A percentile compares a stretch with the other conserved stretches of the same genome.
phyloP scores from a whole-genome alignment of 768 basidiomycete genomes.

The Xerocomus potaroensis region DNA sequence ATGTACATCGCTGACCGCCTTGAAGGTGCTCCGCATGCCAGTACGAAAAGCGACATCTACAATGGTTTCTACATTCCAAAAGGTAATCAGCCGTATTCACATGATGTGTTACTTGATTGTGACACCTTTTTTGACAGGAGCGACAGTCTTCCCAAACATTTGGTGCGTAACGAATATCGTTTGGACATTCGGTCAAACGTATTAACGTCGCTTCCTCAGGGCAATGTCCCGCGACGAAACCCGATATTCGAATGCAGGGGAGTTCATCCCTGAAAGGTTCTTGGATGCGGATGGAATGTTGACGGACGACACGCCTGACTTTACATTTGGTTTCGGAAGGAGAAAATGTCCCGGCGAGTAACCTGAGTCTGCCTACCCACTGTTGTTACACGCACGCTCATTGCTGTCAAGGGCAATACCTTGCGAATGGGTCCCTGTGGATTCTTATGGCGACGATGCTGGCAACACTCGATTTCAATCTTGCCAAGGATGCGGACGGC shows the following conservation, averaged over 20 bases:
- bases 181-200: not conserved
- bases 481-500: conserved; percentile 8
- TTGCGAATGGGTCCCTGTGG: conserved; percentile 6
- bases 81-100: not conserved
- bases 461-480: conserved; percentile 17
- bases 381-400: not conserved
- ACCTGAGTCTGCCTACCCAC: too few species aligned
- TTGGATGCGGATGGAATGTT: conserved; percentile 6
- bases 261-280: conserved; percentile 14
- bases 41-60: not conserved
- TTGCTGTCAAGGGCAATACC: conserved; percentile 7
- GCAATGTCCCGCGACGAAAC: conserved; percentile 17
- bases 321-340: conserved; percentile 17
- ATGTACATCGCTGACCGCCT: not conserved
- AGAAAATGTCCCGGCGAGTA: conserved; percentile 14
- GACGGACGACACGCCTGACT: conserved; percentile 7
- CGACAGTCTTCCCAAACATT: conserved; percentile 10
- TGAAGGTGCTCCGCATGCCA: conserved; percentile 1
- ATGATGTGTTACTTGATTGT: not conserved
- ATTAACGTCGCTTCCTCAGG: conserved; percentile 6
- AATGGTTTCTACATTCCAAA: conserved; percentile 3
- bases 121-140: conserved; percentile 1
- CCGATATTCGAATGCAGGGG: conserved; percentile 14
- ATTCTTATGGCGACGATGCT: conserved; percentile 16
- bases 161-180: conserved; percentile 6